These are phyloP conservation scores for Elaphomyces granulatus DNA, from an alignment of 495 filamentous ascomycete genomes.

Conservation along the genomic window DNA sequence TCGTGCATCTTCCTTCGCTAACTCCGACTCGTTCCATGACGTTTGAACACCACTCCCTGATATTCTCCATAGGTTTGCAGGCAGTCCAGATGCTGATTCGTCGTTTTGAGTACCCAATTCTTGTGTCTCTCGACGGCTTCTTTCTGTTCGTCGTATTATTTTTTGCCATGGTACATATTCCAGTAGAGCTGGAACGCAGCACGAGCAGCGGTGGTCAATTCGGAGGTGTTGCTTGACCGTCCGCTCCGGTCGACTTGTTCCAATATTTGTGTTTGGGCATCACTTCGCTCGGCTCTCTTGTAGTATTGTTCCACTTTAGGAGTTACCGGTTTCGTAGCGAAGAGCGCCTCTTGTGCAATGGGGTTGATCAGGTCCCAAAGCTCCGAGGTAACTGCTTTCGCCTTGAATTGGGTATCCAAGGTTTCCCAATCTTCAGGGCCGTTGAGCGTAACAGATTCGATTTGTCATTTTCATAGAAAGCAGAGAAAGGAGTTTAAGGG, in stretches of 20 bases:
- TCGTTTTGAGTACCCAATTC: too few relatives aligned
- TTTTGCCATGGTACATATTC: too few relatives aligned
- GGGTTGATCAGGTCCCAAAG: not conserved
- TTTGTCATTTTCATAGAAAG: not conserved
- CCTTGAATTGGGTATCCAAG: not conserved
- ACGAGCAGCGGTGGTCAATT: not conserved
- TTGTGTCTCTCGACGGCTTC: too few relatives aligned
- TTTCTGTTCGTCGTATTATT: too few relatives aligned
- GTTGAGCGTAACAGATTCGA: not conserved
- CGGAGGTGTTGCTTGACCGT: not conserved
- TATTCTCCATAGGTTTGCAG: too few relatives aligned
- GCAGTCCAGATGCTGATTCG: too few relatives aligned
- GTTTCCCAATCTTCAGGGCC: not conserved
- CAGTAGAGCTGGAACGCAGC: not conserved
- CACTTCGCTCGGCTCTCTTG: not conserved
- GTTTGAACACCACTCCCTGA: too few relatives aligned
- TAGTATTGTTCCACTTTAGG: not conserved
- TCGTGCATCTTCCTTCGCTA: not conserved
- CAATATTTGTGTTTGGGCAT: not conserved
- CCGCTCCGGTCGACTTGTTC: not conserved
- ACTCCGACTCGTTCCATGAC: not conserved
- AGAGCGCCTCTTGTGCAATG: not conserved
- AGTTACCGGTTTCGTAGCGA: not conserved
- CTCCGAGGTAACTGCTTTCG: not conserved
- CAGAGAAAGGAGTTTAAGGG: not conserved